Base-by-base conservation (phyloP, 1,284 basidiomycete species). In the Laetiporus sulphureus region DNA sequence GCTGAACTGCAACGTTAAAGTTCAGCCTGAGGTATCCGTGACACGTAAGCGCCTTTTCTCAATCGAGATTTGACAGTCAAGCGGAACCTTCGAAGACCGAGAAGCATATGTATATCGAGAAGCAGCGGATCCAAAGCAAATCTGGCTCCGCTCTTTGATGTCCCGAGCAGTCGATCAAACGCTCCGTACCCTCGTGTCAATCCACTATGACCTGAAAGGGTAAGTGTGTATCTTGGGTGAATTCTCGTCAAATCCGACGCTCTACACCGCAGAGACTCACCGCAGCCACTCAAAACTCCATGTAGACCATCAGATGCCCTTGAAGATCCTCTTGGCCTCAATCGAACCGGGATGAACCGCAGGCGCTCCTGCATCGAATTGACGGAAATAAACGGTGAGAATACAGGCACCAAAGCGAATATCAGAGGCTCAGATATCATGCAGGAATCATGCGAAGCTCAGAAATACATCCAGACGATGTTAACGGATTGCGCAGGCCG, bases 1-100 rank as follows among this genome's bases (percentile, higher is more conserved):
- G 36, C 36, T 38, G 36, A 38, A 38, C n/a, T 38, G 15, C 18
- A 29, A 7, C 22, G 6, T n/a, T 24, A 25, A 29, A 38, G 36
- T 38, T 38, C 8, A 25, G 36, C 36, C 36, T 38, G 24, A 8
- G 5, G 18, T 27, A 18, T 11, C 18, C n/a, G n/a, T n/a, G 12
- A 8, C 18, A 38, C 18, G 20, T 38, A n/a, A 16, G 24, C 21
- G 24, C 36, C 15, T 11, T 16, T 24, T n/a, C 11, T 27, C n/a
- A 5, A 38, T 38, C 36, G 24, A 38, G 36, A 38, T 38, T 29
- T 21, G 15, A 24, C 13, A n/a, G 24, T 6, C 16, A 6, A 25
- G 16, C n/a, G n/a, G n/a, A 36, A 19, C 15, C 34, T 12, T 19
- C 16, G 19, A 29, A 38, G n/a, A n/a, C 13, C 23, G 5, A 23